Evolutionary conservation across 2,329 filamentous ascomycete genomes (phyloP).

Genomic region (Triangularia verruculosa): DNA sequence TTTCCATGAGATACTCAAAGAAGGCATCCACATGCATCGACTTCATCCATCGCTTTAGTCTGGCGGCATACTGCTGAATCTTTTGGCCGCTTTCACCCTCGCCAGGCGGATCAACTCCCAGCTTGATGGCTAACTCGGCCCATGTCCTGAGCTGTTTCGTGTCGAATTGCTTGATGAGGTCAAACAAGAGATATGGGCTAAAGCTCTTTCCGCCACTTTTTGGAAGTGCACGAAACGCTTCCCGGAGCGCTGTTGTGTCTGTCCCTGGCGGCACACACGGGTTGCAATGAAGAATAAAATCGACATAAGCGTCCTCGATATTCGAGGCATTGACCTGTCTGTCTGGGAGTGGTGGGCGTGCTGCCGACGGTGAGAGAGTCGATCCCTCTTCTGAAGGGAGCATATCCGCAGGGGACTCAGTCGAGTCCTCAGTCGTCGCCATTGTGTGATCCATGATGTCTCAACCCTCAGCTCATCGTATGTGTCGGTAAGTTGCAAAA

Average conservation of each 20-base stretch:
- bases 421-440: not conserved
- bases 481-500: not conserved
- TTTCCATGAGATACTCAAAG: constrained; percentile 82
- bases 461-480: not conserved
- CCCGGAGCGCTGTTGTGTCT: constrained; percentile 68
- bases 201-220: constrained; percentile 87
- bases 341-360: constrained; percentile 53
- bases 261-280: constrained; percentile 69
- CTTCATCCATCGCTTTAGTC: constrained; percentile 95
- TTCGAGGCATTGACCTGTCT: constrained; percentile 65
- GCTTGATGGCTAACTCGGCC: constrained; percentile 78
- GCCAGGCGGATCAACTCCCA: constrained; percentile 86
- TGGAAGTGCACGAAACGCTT: constrained; percentile 74
- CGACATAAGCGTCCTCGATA: constrained; percentile 78
- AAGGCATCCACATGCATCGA: constrained; percentile 95
- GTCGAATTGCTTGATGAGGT: constrained; percentile 76
- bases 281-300: constrained; percentile 89
- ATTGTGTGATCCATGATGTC: not conserved
- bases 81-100: constrained; percentile 90
- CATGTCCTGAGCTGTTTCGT: constrained; percentile 86
- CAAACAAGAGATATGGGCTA: constrained; percentile 71
- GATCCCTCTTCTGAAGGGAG: constrained; percentile 11
- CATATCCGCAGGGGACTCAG: not conserved
- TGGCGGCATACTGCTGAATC: constrained; percentile 89
- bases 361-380: constrained; percentile 2